phyloP scores from a whole-genome alignment of 352 stramenopile species.

The Globisporangium polare region DNA sequence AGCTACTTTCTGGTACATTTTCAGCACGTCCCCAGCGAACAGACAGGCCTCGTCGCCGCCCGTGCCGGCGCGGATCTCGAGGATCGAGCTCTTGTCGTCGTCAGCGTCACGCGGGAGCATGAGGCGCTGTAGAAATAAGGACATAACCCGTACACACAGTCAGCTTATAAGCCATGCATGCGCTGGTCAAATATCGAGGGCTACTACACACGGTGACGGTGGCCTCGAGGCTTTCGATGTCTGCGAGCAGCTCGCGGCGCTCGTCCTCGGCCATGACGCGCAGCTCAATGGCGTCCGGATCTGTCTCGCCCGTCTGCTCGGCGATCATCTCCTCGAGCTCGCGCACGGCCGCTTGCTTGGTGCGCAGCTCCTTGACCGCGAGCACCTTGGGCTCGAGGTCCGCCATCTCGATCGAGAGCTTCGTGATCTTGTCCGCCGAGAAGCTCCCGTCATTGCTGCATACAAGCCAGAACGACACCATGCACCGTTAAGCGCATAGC shows the following conservation, averaged over 20 bases:
- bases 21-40: constrained; percentile 92
- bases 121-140: constrained; percentile 28
- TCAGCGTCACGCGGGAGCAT: constrained; percentile 82
- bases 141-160: neutral
- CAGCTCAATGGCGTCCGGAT: constrained; percentile 56
- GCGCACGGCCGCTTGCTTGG: constrained; percentile 87
- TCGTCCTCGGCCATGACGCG: constrained; percentile 75
- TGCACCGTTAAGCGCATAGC: neutral
- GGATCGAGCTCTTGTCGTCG: constrained; percentile 96
- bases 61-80: constrained; percentile 96
- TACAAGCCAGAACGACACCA: constrained; percentile 3
- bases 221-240: constrained; percentile 52
- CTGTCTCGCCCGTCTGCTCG: constrained; percentile 42
- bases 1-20: constrained; percentile 92
- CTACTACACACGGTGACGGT: constrained; percentile 47
- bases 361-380: constrained; percentile 74
- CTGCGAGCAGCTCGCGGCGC: constrained; percentile 49
- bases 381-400: constrained; percentile 74
- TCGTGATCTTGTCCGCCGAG: constrained; percentile 68
- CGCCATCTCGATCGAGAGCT: constrained; percentile 79
- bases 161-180: too few species aligned
- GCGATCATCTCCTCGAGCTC: constrained; percentile 87
- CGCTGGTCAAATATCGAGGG: neutral
- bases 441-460: constrained; percentile 72
- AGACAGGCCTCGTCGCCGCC: constrained; percentile 96